Base-by-base conservation (phyloP, 2,329 filamentous ascomycete genomes). In the Dissoconium aciculare region DNA sequence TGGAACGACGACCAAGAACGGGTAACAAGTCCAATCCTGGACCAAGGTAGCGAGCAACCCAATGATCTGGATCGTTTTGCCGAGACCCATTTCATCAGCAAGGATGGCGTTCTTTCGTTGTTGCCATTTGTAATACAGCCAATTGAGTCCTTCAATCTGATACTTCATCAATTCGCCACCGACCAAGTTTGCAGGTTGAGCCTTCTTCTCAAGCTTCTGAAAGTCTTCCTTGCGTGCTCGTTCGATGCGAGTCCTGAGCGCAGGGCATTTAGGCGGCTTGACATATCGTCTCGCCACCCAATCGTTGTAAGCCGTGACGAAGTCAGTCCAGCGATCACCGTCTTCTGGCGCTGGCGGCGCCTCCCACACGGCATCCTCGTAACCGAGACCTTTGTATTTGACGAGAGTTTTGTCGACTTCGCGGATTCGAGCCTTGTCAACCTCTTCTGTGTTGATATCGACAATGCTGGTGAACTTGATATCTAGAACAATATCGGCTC, bases 31-130 rank as follows among this genome's bases (percentile, higher is more conserved):
- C 47, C 71, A 66, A 17, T 64, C 59, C 39, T 60, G 57, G 3
- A 64, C 53, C 21, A 95, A 58, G 1, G 77, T 74, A 1, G 80
- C 74, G 37, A 95, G 67, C 39, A 93, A 70, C 3, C 76, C 72
- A 37, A 95, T 79, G 31, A 94, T 74, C 52, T 98, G 89, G 17
- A 98, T 82, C 0, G 89, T 98, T 60, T 98, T 98, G 17, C 89
- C 89, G 2, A 98, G 69, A 24, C 89, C 89, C 89, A 98, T 98
- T 51, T 98, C 89, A 50, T 98, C 89, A 0, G 89, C 89, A 5
- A 95, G 68, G 35, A 95, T 87, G 15, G 84, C 79, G 47, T 89
- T 95, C 49, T 80, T 75, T 43, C 75, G 67, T 30, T 70, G 65
- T 46, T 84, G 79, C 64, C 82, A 95, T 50, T 89, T 89, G 52